Evolutionary conservation across 2,329 filamentous ascomycete genomes (phyloP).

Genomic region (Chaetomium strumarium): DNA sequence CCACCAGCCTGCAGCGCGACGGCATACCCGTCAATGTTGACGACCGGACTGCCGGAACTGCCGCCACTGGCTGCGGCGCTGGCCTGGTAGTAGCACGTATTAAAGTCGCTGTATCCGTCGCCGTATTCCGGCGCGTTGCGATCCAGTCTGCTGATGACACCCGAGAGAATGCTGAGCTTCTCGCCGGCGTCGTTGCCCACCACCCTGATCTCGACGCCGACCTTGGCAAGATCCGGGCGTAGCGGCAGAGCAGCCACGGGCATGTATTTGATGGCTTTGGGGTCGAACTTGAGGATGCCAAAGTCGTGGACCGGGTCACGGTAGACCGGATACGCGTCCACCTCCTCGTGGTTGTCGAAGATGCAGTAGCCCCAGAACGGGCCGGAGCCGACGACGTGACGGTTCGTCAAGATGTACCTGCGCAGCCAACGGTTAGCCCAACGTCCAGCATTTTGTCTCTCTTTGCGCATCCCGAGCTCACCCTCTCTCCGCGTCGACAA

Average conservation of each 20-base stretch:
- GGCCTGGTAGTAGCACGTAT: slow-evolving; percentile 91
- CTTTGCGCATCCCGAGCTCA: slow-evolving; percentile 34
- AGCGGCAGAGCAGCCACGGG: slow-evolving; percentile 73
- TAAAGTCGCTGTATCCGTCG: slow-evolving; percentile 98
- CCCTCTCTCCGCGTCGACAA: slow-evolving; percentile 89
- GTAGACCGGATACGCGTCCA: slow-evolving; percentile 93
- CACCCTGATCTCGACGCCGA: slow-evolving; percentile 91
- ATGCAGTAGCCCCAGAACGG: slow-evolving; percentile 98
- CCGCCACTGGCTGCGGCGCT: slow-evolving; percentile 94
- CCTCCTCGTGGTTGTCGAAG: slow-evolving; percentile 97
- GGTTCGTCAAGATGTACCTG: slow-evolving; percentile 76
- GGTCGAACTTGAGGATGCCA: slow-evolving; percentile 92
- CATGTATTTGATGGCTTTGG: slow-evolving; percentile 96
- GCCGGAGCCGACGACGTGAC: slow-evolving; percentile 89
- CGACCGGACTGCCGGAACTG: slow-evolving; percentile 95
- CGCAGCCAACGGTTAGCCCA: slow-evolving; percentile 2
- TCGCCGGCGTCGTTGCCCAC: slow-evolving; percentile 98
- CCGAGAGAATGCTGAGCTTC: slow-evolving; percentile 95
- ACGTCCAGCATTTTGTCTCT: not conserved
- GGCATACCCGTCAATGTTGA: slow-evolving; percentile 88
- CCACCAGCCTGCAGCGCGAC: slow-evolving; percentile 93
- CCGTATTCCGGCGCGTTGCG: slow-evolving; percentile 97
- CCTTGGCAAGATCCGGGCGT: slow-evolving; percentile 78
- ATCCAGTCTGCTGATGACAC: slow-evolving; percentile 92
- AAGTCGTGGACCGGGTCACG: slow-evolving; percentile 98